Evolutionary conservation across 305 asterid species (phyloP).

Genomic region (Plantago lanceolata): DNA sequence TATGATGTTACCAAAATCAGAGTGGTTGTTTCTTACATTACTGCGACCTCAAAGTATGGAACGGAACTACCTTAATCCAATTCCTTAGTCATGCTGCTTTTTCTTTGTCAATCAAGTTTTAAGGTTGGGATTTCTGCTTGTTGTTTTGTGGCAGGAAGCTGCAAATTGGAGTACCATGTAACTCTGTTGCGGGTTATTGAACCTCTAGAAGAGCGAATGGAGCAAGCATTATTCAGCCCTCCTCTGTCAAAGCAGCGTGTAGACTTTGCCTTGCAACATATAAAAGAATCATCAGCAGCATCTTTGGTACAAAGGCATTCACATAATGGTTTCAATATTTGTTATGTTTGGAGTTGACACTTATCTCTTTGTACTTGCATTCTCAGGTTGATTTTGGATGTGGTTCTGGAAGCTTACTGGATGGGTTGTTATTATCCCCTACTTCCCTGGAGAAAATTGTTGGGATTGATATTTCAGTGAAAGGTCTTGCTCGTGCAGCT

Average conservation of each 20-base stretch:
- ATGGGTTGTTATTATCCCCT: slow-evolving; percentile 60
- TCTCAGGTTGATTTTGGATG: slow-evolving; percentile 93
- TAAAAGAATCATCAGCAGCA: slow-evolving; percentile 61
- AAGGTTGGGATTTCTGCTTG: too few relatives aligned
- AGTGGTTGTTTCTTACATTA: too few relatives aligned
- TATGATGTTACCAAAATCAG: too few relatives aligned
- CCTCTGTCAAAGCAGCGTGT: slow-evolving; percentile 95
- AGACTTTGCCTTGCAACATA: slow-evolving; percentile 79
- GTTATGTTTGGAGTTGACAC: slow-evolving; percentile 17
- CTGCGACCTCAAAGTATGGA: too few relatives aligned
- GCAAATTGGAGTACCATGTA: slow-evolving; percentile 58
- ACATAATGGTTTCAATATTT: slow-evolving; percentile 19
- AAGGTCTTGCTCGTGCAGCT: slow-evolving; percentile 83
- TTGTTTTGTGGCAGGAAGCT: slow-evolving; percentile 40
- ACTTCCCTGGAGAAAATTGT: slow-evolving; percentile 63
- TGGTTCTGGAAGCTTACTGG: slow-evolving; percentile 95
- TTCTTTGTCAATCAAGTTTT: too few relatives aligned
- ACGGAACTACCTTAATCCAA: too few relatives aligned
- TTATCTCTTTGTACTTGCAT: slow-evolving; percentile 24
- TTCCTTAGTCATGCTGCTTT: too few relatives aligned
- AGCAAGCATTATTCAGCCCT: slow-evolving; percentile 86
- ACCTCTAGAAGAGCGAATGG: slow-evolving; percentile 93
- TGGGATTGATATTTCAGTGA: slow-evolving; percentile 77
- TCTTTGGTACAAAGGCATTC: slow-evolving; percentile 53
- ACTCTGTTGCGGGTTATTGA: slow-evolving; percentile 65